Evolutionary conservation across 345 rosid genomes (phyloP).

Genomic region (Eucalyptus melliodora): DNA sequence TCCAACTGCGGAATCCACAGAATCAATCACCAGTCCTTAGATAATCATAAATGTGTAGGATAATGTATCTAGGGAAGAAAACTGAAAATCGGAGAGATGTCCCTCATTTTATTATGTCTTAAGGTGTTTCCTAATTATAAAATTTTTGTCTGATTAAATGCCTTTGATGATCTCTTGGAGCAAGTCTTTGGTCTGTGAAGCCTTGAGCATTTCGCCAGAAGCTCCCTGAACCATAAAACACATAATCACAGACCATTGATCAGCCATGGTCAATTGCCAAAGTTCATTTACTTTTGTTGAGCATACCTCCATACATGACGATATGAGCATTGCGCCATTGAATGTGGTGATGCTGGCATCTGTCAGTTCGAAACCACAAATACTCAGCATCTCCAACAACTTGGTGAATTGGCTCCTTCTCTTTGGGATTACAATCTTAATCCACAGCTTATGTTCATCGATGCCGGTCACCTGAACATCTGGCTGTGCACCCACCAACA

Average conservation of each 20-base stretch:
- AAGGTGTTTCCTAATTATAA: neutral
- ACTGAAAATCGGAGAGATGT: neutral
- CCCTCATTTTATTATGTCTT: neutral
- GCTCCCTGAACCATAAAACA: constrained; percentile 9
- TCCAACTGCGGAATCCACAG: neutral
- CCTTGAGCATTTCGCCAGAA: constrained; percentile 6
- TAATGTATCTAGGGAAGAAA: neutral
- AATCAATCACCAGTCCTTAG: neutral
- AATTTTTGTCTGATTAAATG: neutral
- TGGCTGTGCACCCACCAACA: constrained; percentile 20
- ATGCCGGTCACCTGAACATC: constrained; percentile 40
- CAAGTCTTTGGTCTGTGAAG: constrained; percentile 10
- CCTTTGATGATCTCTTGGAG: constrained; percentile 24
- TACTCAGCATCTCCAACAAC: constrained; percentile 42
- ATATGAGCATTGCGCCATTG: constrained; percentile 41
- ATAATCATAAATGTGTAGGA: neutral
- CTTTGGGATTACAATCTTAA: constrained; percentile 53
- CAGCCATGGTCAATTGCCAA: neutral
- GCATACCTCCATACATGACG: constrained; percentile 41
- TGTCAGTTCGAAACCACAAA: constrained; percentile 38
- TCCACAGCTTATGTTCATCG: constrained; percentile 47
- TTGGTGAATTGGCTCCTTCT: constrained; percentile 42
- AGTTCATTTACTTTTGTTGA: neutral
- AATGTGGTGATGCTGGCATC: constrained; percentile 45
- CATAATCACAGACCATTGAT: neutral